Conservation (phyloP, 208 protist genomes). For the Trypanosoma grayi region DNA sequence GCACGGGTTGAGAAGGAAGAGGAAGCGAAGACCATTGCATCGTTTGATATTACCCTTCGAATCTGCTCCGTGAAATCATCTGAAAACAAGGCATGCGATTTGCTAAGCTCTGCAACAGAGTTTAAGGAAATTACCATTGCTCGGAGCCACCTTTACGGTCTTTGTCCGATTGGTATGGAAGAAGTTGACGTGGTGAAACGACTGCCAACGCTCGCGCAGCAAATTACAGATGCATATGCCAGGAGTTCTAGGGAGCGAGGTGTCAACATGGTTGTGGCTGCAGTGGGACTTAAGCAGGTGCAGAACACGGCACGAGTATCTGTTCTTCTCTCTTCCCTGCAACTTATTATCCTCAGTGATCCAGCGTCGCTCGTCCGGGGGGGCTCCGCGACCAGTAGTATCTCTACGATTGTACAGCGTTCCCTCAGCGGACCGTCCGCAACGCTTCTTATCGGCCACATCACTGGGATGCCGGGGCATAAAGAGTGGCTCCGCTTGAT, state of each 20-base stretch:
- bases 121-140: conserved; percentile 7
- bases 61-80: conserved; percentile 4
- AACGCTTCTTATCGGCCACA: conserved; percentile 6
- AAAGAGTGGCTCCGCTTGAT: conserved; percentile 5
- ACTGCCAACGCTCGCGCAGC: not conserved
- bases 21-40: not conserved
- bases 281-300: conserved; percentile 7
- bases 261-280: not conserved
- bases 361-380: conserved; percentile 3
- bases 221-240: not conserved
- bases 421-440: conserved; percentile 6
- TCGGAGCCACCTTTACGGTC: conserved; percentile 2
- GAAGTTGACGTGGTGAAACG: not conserved
- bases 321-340: conserved; percentile 5
- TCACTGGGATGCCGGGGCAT: not conserved
- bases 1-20: not conserved
- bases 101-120: not conserved
- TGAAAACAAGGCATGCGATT: conserved; percentile 9
- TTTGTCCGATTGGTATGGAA: not conserved
- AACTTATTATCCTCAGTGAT: conserved; percentile 4
- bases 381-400: not conserved
- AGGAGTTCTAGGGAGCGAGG: not conserved
- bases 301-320: conserved; percentile 1
- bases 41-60: conserved; percentile 8
- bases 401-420: not conserved